Evolutionary conservation across 768 basidiomycete genomes (phyloP).

Genomic region (Hygrocybe coccinea): DNA sequence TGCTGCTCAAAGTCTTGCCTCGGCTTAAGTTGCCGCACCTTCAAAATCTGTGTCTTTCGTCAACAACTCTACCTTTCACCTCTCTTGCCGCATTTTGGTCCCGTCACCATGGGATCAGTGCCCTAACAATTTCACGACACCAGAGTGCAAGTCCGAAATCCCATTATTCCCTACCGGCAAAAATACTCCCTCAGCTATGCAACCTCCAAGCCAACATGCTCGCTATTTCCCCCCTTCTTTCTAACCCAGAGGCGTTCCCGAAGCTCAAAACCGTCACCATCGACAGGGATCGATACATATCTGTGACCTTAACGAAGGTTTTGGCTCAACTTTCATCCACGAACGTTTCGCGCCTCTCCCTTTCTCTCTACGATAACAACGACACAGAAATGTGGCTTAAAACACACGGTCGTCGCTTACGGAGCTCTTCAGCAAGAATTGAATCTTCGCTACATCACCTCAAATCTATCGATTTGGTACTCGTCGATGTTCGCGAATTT

Average conservation of each 20-base stretch:
- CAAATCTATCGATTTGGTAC: too few relatives aligned
- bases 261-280: not conserved
- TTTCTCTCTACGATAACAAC: too few relatives aligned
- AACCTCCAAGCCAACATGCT: not conserved
- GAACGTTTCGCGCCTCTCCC: too few relatives aligned
- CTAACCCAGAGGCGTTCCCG: not conserved
- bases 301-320: too few relatives aligned
- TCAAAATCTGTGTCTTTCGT: not conserved
- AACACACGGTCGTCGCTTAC: too few relatives aligned
- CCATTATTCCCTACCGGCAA: not conserved
- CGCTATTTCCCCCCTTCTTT: not conserved
- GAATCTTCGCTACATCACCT: too few relatives aligned
- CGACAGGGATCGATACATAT: not conserved
- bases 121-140: not conserved
- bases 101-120: not conserved
- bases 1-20: not conserved
- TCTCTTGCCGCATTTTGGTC: not conserved
- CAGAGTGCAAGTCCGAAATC: too few relatives aligned
- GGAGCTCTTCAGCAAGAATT: too few relatives aligned
- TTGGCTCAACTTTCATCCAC: too few relatives aligned
- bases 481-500: too few relatives aligned
- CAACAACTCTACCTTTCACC: not conserved
- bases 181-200: not conserved
- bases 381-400: too few relatives aligned
- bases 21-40: not conserved